Base-by-base conservation (phyloP, 2,329 filamentous ascomycete genomes). In the Cryphonectria radicalis region DNA sequence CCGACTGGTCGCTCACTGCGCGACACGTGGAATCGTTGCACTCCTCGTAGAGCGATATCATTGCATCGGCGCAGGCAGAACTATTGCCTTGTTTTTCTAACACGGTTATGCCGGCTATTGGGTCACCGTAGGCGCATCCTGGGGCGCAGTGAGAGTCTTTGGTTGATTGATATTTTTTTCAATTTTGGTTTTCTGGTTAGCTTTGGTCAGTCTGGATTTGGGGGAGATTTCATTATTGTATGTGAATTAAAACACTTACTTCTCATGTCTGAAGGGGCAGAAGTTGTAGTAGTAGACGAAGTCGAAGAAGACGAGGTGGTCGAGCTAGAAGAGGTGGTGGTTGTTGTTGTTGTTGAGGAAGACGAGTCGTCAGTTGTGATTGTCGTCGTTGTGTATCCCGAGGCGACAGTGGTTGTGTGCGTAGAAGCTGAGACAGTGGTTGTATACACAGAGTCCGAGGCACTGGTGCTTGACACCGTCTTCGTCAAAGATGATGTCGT, bases 141-240 rank as follows among this genome's bases (percentile, higher is more conserved):
- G 62, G 62, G 8, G 62, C 46, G 62, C 62, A 64, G 62, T 46
- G 10, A 13, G 46, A 6, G 37, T 32, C 62, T 64, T 28, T 32
- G 11, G 8, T 32, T 32, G 28, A 40, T 62, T 32, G 22, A 37
- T 32, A 1, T 32, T 4, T 19, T 35, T 25, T 22, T 7, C 17
- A 17, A 17, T 35, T 17, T 22, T 8, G 8, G 19, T 19, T 7
- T 19, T 63, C 37, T 37, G n/a, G 35, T 40, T 63, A 63, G 60
- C 37, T 19, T 17, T 35, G 8, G 60, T 37, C 60, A 42, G 60
- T 63, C 6, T n/a, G 8, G 8, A 2, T 59, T 4, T 32, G 13
- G 14, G 25, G 25, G 32, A 4, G 3, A 4, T 32, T 4, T 32
- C 3, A 4, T 32, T 32, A 4, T 32, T 32, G 32, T 32, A 32